Evolutionary conservation across 805 yeast species (phyloP), one percentile per base, ranked within the genome.

Genomic region (Ogataea corticis): DNA sequence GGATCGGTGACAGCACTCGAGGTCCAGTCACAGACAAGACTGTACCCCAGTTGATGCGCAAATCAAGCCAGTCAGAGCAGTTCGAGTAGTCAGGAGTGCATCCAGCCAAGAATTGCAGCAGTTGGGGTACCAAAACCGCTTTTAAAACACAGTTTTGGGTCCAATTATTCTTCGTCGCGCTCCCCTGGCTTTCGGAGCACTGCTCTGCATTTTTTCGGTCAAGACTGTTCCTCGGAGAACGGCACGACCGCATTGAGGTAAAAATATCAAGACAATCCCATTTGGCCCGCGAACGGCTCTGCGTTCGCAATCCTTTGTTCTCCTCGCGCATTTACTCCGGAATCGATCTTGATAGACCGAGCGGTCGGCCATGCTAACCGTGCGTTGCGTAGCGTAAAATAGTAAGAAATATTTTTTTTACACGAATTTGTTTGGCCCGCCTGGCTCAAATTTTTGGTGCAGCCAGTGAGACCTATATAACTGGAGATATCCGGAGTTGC

Each of bases 121-220:
- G 7, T 25, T 11, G 10, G 10, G 28, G 10, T 11, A 25, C 28
- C 28, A 25, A 25, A 25, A 25, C 7, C 10, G 7, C 10, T 25
- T 11, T 25, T 25, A 25, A n/a, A n/a, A n/a, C n/a, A n/a, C n/a
- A 28, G 11, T 28, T n/a, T n/a, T 11, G 7, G 31, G 31, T n/a
- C 15, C 31, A 13, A 7, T 28, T 12, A 9, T 13, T 18, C 23
- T 33, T n/a, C 15, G 5, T 33, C 13, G 10, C 27, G 3, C 23
- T 16, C 37, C 23, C 31, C 39, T 23, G 7, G 27, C 3, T 25
- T 18, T 28, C 42, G 40, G 27, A 37, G 40, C 40, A 23, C 40
- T 16, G 40, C 40, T 31, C 31, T 40, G 52, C 45, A 48, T 44
- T 42, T 48, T n/a, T 48, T 48, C 52, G 52, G 52, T 42, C 51